These are phyloP conservation scores for Logfia minima DNA, from an alignment of 129 eudicot genomes.

Conservation along the genomic window DNA sequence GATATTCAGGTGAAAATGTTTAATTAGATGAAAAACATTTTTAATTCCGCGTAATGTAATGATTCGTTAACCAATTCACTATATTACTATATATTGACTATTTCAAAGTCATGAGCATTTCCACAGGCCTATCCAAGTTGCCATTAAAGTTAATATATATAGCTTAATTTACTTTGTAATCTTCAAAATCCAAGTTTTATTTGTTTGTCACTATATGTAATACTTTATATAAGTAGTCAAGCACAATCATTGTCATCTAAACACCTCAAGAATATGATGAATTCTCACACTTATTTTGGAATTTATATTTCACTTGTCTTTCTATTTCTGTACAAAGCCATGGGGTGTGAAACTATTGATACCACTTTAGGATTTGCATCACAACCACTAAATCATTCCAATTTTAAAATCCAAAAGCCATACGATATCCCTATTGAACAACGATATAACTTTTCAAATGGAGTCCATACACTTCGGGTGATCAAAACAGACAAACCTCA, in stretches of 20 bases:
- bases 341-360: constrained; percentile 20
- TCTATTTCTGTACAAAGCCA: constrained; percentile 1
- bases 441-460: constrained; percentile 36
- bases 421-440: constrained; percentile 35
- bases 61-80: too few relatives aligned
- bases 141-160: neutral
- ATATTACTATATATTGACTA: neutral
- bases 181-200: neutral
- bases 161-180: constrained; percentile 10
- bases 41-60: too few relatives aligned
- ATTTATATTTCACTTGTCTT: constrained; percentile 6
- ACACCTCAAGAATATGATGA: constrained; percentile 5
- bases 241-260: neutral
- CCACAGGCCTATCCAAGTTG: neutral
- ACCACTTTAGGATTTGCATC: constrained; percentile 38
- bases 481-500: constrained; percentile 43
- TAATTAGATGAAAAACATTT: too few relatives aligned
- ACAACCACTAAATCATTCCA: constrained; percentile 38
- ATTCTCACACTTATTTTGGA: neutral
- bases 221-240: neutral
- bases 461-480: constrained; percentile 57
- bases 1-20: too few relatives aligned
- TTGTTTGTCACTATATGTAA: neutral
- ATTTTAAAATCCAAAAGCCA: constrained; percentile 39
- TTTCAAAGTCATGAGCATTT: neutral